phyloP scores from a whole-genome alignment of 1,284 basidiomycete genomes.

The Tilletia walkeri region DNA sequence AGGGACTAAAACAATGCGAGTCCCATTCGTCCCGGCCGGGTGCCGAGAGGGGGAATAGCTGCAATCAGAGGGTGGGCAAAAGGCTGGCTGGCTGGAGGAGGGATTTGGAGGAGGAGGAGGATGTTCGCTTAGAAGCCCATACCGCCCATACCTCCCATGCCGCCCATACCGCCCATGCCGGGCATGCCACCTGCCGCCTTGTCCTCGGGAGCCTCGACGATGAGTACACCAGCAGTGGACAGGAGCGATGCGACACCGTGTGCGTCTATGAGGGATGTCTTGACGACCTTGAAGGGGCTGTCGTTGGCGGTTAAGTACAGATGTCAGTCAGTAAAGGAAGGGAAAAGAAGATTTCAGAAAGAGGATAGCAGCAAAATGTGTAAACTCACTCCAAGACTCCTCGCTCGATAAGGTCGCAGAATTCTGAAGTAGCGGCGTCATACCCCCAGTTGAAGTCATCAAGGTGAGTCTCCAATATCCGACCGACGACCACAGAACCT shows the following conservation, averaged over 20 bases:
- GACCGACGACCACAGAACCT: constrained; percentile 86
- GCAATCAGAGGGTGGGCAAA: no score
- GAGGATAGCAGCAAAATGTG: no score
- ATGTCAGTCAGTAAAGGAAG: neutral
- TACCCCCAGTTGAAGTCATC: constrained; percentile 65
- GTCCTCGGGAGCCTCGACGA: constrained; percentile 87
- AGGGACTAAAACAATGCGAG: no score
- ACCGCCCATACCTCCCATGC: constrained; percentile 57
- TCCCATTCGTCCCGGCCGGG: no score
- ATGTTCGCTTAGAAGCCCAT: constrained; percentile 26
- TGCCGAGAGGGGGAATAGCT: no score
- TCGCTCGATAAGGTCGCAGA: constrained; percentile 86
- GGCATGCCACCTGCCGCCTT: constrained; percentile 63
- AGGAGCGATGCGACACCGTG: constrained; percentile 74
- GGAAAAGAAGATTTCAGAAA: no score
- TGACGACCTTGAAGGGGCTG: constrained; percentile 50
- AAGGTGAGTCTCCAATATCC: constrained; percentile 48
- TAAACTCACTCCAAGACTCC: constrained; percentile 73
- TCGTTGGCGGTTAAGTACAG: no score
- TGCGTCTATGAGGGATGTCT: constrained; percentile 48
- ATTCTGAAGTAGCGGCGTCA: constrained; percentile 86
- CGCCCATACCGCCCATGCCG: constrained; percentile 57
- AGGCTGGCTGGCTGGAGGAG: no score
- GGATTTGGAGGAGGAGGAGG: no score
- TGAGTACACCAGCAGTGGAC: constrained; percentile 87